Conservation (phyloP, 345 rosid genomes). For the Euphorbia peplus region DNA sequence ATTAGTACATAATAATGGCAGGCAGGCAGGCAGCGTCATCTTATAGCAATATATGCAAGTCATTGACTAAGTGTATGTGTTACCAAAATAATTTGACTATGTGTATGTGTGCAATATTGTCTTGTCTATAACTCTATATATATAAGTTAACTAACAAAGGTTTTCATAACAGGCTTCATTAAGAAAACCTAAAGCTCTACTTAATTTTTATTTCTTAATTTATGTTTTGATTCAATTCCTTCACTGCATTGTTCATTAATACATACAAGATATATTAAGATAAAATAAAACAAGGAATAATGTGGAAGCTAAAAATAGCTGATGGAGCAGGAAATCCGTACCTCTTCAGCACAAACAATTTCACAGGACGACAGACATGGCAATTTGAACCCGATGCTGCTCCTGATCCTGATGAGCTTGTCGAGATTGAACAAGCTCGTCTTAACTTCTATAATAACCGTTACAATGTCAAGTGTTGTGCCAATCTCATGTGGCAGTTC, state of each 20-base stretch:
- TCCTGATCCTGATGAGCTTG: constrained; percentile 19
- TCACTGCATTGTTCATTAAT: no score
- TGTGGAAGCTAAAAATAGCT: constrained; percentile 26
- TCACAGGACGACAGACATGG: constrained; percentile 24
- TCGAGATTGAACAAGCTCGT: constrained; percentile 25
- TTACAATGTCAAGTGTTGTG: constrained; percentile 21
- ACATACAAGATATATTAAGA: no score
- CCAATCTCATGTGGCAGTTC: constrained; percentile 22
- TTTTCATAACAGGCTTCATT: no score
- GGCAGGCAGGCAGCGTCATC: no score
- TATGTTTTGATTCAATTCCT: no score
- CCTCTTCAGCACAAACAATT: constrained; percentile 24
- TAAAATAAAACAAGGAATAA: background rate
- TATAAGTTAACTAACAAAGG: background rate
- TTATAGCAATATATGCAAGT: background rate
- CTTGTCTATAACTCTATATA: no score
- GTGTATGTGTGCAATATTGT: no score
- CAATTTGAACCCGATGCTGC: constrained; percentile 19
- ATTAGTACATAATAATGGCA: background rate
- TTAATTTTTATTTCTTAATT: no score
- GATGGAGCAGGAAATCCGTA: constrained; percentile 14
- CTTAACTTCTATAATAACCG: constrained; percentile 18
- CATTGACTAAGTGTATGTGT: constrained; percentile 1
- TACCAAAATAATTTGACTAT: no score
- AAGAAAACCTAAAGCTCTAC: no score